Base-by-base conservation (phyloP, 2,329 filamentous ascomycete species). In the Cladophialophora chaetospira region DNA sequence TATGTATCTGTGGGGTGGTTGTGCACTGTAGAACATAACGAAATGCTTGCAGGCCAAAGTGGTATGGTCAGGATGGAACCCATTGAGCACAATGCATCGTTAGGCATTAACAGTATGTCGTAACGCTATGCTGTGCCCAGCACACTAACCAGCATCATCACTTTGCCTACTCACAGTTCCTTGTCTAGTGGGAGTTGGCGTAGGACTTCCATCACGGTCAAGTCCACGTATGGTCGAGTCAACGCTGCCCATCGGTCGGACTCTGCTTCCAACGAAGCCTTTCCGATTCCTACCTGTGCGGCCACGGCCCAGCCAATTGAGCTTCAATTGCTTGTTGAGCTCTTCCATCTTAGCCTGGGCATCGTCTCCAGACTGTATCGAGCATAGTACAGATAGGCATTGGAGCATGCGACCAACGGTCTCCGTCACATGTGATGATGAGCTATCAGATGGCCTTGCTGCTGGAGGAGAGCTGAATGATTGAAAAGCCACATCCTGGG, bases 351-450 rank as follows among this genome's bases (percentile, higher is more conserved):
- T 90, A 55, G 81, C 82, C 69, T 93, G 89, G 1, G 84, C 81
- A 33, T 88, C 85, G 62, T 95, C 90, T 8, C 82, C 83, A 0
- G 80, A 84, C 67, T 84, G 87, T 10, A 96, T 83, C 60, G 86
- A 87, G 2, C 90, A 89, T 19, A 99, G 79, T 5, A 99, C 91
- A 70, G 88, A 93, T 73, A 97, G 88, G 72, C 94, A 99, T 76
- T 99, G 94, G 62, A 99, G 78, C 90, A 99, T 96, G 48, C 93
- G 81, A 0, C 91, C 94, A 0, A 97, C 92, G 65, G 93, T 96
- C 65, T 97, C 92, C 0, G 94, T 96, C 52, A 97, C 85, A 68
- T 94, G 85, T 69, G 90, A 83, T 68, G 75, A 54, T 46, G 85
- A 87, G 67, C 72, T 73, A 57, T 78, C 76, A 4, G 70, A 60